Conservation (phyloP, 2,329 filamentous ascomycete species). For the Exophiala sideris region DNA sequence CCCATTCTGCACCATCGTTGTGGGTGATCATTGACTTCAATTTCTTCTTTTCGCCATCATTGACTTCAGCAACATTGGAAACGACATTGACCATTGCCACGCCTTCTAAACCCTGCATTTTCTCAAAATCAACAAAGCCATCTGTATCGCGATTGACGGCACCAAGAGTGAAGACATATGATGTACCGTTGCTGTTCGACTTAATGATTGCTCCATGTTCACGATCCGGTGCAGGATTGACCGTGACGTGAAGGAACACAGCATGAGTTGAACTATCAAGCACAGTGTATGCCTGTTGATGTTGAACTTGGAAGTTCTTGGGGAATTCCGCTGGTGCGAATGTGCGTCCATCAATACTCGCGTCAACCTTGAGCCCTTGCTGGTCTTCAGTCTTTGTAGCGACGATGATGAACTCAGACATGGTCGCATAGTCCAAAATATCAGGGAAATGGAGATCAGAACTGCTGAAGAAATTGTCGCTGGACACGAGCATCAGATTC, state of each 20-base stretch:
- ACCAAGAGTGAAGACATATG: conserved; percentile 78
- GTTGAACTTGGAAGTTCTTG: conserved; percentile 72
- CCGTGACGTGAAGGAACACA: conserved; percentile 88
- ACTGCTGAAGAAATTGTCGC: conserved; percentile 71
- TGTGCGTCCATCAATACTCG: conserved; percentile 76
- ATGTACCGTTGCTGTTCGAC: conserved; percentile 97
- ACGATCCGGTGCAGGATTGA: conserved; percentile 61
- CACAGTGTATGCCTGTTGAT: conserved; percentile 84
- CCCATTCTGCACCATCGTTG: conserved; percentile 91
- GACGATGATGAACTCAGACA: conserved; percentile 94
- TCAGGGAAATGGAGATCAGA: conserved; percentile 62
- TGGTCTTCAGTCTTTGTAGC: conserved; percentile 61
- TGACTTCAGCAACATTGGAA: conserved; percentile 64
- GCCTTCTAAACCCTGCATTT: conserved; percentile 87
- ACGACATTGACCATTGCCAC: conserved; percentile 85
- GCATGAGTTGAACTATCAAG: conserved; percentile 93
- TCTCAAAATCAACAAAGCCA: conserved; percentile 93
- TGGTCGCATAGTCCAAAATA: conserved; percentile 83
- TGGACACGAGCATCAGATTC: conserved; percentile 68
- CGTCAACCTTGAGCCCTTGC: conserved; percentile 69
- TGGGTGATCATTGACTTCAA: conserved; percentile 91
- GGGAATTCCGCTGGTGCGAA: conserved; percentile 88
- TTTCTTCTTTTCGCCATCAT: conserved; percentile 67
- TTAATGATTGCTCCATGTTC: conserved; percentile 88
- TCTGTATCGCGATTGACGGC: conserved; percentile 74